Evolutionary conservation across 768 basidiomycete species (phyloP).

Genomic region (Tulasnella sp.): DNA sequence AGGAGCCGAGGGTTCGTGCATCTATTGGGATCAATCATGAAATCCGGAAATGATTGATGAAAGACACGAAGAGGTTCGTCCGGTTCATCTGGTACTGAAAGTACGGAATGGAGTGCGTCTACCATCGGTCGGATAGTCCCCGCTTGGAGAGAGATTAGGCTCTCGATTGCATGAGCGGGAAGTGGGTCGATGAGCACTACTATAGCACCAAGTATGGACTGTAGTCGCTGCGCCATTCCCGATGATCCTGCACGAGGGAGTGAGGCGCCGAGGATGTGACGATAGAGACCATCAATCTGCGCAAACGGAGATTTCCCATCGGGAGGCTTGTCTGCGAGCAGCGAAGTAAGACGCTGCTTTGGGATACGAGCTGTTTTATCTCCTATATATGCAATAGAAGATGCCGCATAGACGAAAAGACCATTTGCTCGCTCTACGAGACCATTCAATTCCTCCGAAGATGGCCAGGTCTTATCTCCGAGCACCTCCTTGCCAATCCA

Average conservation of each 20-base stretch:
- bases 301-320: too few relatives aligned
- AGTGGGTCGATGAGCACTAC: slow-evolving; percentile 8
- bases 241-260: not conserved
- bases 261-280: not conserved
- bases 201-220: not conserved
- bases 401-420: slow-evolving; percentile 6
- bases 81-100: not conserved
- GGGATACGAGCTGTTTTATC: not conserved
- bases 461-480: not conserved
- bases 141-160: not conserved
- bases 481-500: not conserved
- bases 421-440: not conserved
- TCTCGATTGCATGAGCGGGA: not conserved
- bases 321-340: slow-evolving; percentile 4
- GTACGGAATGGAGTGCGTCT: not conserved
- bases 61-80: slow-evolving; percentile 2
- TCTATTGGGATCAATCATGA: slow-evolving; percentile 4
- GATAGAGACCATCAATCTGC: not conserved
- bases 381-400: not conserved
- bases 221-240: not conserved
- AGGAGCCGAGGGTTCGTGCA: slow-evolving; percentile 1
- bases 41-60: slow-evolving; percentile 13
- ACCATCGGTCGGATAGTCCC: not conserved
- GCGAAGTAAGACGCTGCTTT: not conserved
- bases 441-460: not conserved